Conservation (phyloP, 805 yeast species). For the Hemisphaericaspora nanyangensis region DNA sequence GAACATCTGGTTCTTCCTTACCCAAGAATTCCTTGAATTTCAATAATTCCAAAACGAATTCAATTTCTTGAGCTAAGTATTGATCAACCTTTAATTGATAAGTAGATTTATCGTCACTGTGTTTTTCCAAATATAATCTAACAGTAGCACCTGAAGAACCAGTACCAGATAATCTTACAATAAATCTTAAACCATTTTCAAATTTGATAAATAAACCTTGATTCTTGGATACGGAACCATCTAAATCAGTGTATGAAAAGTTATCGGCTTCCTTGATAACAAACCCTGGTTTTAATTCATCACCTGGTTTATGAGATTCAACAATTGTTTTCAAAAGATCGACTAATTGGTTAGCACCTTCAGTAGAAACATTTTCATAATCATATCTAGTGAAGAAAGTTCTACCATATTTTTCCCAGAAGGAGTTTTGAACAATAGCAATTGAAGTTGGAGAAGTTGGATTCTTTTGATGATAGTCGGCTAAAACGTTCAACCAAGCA, state of each 20-base stretch:
- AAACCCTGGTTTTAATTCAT: conserved; percentile 44
- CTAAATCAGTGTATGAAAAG: conserved; percentile 89
- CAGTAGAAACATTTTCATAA: conserved; percentile 76
- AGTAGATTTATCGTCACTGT: conserved; percentile 54
- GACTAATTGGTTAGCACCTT: conserved; percentile 71
- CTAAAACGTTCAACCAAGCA: conserved; percentile 95
- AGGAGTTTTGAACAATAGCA: conserved; percentile 71
- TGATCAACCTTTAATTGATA: conserved; percentile 57
- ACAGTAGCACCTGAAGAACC: conserved; percentile 98
- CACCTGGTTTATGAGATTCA: conserved; percentile 39
- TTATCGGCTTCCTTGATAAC: conserved; percentile 76
- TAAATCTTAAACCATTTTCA: conserved; percentile 76
- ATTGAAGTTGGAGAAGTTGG: conserved; percentile 58
- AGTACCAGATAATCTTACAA: conserved; percentile 91
- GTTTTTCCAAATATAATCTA: conserved; percentile 85
- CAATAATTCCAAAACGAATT: conserved; percentile 62
- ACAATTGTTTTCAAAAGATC: conserved; percentile 35
- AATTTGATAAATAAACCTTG: conserved; percentile 89
- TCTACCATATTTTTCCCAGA: conserved; percentile 92
- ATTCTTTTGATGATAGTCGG: conserved; percentile 63
- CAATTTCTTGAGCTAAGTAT: conserved; percentile 61
- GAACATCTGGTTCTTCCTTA: conserved; percentile 84
- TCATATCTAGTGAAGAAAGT: conserved; percentile 97
- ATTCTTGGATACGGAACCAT: conserved; percentile 81
- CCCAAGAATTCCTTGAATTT: conserved; percentile 72